phyloP scores from a whole-genome alignment of 179 eudicot species.

The Silene noctiflora region DNA sequence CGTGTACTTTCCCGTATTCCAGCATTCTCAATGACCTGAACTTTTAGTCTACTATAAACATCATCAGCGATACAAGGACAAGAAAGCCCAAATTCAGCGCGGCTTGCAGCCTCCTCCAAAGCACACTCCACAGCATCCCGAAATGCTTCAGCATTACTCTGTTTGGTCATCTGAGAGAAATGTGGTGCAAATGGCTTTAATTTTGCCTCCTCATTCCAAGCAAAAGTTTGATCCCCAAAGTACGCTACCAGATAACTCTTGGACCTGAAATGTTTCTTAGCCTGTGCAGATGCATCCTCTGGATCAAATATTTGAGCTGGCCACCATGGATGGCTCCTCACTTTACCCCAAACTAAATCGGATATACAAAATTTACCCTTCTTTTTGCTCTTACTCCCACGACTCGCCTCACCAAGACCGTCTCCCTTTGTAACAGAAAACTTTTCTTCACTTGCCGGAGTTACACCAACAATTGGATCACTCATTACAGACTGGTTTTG shows the following conservation, averaged over 20 bases:
- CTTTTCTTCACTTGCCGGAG: background rate
- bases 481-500: background rate
- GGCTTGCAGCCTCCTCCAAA: slow-evolving; percentile 36
- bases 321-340: slow-evolving; percentile 46
- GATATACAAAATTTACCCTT: slow-evolving; percentile 22
- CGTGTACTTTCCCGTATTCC: slow-evolving; percentile 26
- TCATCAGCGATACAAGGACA: slow-evolving; percentile 35
- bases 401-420: slow-evolving; percentile 9
- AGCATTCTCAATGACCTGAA: slow-evolving; percentile 31
- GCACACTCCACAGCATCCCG: slow-evolving; percentile 36
- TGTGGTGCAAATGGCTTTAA: slow-evolving; percentile 32
- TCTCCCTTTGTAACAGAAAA: slow-evolving; percentile 8
- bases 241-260: slow-evolving; percentile 33
- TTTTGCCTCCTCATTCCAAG: slow-evolving; percentile 32
- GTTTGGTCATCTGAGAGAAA: slow-evolving; percentile 31
- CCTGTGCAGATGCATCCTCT: slow-evolving; percentile 31
- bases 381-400: slow-evolving; percentile 11
- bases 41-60: slow-evolving; percentile 20
- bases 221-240: slow-evolving; percentile 39
- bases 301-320: slow-evolving; percentile 35
- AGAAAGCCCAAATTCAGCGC: slow-evolving; percentile 37
- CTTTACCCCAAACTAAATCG: slow-evolving; percentile 41
- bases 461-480: background rate
- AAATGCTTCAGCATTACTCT: slow-evolving; percentile 31
- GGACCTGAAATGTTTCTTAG: slow-evolving; percentile 26